phyloP scores from a whole-genome alignment of 805 yeast species.

The Martiniozyma abietophila region DNA sequence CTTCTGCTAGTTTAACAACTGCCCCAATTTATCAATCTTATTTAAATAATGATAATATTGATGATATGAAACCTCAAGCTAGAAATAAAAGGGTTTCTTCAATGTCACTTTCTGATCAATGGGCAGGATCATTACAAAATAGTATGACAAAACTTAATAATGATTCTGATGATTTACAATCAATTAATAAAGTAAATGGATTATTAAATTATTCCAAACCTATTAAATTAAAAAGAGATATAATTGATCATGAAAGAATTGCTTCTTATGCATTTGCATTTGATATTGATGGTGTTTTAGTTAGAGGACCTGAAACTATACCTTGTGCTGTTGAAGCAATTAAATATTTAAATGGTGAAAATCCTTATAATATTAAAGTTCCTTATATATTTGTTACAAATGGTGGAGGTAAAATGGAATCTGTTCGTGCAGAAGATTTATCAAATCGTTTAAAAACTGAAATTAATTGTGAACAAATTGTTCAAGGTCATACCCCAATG shows the following conservation, averaged over 20 bases:
- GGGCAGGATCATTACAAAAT: slow-evolving; percentile 37
- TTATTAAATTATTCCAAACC: not conserved
- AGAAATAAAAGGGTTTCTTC: slow-evolving; percentile 59
- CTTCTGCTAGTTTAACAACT: not conserved
- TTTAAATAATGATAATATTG: slow-evolving; percentile 67
- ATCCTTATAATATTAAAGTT: slow-evolving; percentile 65
- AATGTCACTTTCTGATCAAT: slow-evolving; percentile 62
- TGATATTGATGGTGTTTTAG: slow-evolving; percentile 87
- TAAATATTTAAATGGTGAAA: slow-evolving; percentile 64
- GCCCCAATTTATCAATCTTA: slow-evolving; percentile 31
- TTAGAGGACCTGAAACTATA: slow-evolving; percentile 75
- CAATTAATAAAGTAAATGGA: no score
- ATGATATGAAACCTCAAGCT: slow-evolving; percentile 50
- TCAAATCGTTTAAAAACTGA: slow-evolving; percentile 48
- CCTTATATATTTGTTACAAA: slow-evolving; percentile 84
- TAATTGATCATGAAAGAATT: slow-evolving; percentile 61
- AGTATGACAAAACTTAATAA: slow-evolving; percentile 18
- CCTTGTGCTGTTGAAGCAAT: slow-evolving; percentile 74
- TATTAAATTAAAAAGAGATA: slow-evolving; percentile 37
- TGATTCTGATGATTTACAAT: not conserved
- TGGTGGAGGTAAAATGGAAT: slow-evolving; percentile 86
- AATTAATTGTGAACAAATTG: slow-evolving; percentile 68
- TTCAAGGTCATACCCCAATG: slow-evolving; percentile 95
- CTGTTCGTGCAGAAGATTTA: slow-evolving; percentile 63
- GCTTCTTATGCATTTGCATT: slow-evolving; percentile 86